Percentiles rank a stretch among this genome's conserved stretches.
Conservation (phyloP, 2,329 filamentous ascomycete species). For the Didymella sp. region DNA sequence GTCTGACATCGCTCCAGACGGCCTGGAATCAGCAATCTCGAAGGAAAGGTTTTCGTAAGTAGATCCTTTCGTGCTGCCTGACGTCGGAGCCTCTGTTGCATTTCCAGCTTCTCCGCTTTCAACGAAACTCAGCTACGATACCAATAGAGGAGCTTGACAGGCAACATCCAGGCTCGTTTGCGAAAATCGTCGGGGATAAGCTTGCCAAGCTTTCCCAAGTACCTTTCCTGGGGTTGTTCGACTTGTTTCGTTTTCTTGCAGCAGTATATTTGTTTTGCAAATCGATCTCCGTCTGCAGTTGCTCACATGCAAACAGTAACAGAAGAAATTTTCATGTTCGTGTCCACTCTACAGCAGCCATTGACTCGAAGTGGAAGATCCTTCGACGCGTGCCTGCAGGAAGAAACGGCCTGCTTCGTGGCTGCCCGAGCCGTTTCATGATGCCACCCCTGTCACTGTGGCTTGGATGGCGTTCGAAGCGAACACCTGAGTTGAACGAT, state of each 20-base stretch:
- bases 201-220: constrained; percentile 35
- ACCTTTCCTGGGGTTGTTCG: constrained; percentile 1
- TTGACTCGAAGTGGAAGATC: constrained; percentile 1
- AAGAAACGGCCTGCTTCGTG: constrained; percentile 5
- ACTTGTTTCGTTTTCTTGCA: constrained; percentile 17
- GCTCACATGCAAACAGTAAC: background rate
- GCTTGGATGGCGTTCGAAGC: constrained; percentile 10
- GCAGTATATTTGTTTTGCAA: constrained; percentile 12
- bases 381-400: constrained; percentile 3
- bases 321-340: background rate
- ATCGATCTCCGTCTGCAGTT: constrained; percentile 23
- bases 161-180: constrained; percentile 22
- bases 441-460: constrained; percentile 19
- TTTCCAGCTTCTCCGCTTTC: constrained; percentile 12
- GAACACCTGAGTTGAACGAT: background rate
- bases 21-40: constrained; percentile 1
- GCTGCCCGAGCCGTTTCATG: constrained; percentile 26
- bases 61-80: constrained; percentile 3
- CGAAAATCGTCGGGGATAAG: constrained; percentile 26
- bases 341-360: background rate
- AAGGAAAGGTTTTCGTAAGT: background rate
- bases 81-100: constrained; percentile 11
- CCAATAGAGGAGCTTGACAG: constrained; percentile 8
- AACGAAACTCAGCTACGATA: constrained; percentile 10
- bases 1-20: constrained; percentile 7